Evolutionary conservation across 257 asterid species (phyloP), one percentile per base, ranked within the genome.

Genomic region (Solanum pimpinellifolium): DNA sequence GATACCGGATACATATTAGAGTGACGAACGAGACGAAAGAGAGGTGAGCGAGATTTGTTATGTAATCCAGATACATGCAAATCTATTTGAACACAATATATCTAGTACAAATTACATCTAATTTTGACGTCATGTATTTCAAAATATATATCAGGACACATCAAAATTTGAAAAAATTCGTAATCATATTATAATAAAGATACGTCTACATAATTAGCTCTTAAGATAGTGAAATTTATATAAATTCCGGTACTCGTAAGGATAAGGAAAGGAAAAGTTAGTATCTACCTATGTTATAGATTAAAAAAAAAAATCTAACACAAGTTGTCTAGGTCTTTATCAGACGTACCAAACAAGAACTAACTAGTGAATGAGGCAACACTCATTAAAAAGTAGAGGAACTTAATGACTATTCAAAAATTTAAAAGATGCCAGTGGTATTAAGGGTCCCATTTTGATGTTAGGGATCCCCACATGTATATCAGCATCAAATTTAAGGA

Each of bases 51-150:
- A 56, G 11, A 56, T 7, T 56, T 56, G 2, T 20, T 56, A 20
- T 1, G 11, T 7, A 20, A 20, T 1, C 0, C 1, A 56, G 5
- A 56, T 2, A 18, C 0, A 56, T 18, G 0, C 0, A 0, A 56
- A 56, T 56, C 10, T n/a, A 56, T 10, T 56, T 56, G n/a, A 56
- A 7, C 20, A 56, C 4, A 18, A 0, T 52, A 1, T 52, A 52
- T 18, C n/a, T 52, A 52, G 1, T 18, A 18, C 0, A 52, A 52
- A 52, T 52, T 52, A 2, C 5, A 18, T 11, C 25, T 56, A 56
- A 1, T 56, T 56, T 2, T 7, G 11, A 56, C 11, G 11, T 0
- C 10, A 52, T 16, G 2, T 52, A 52, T 56, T 18, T 0, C 11
- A 52, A 52, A 0, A 52, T 52, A 52, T 18, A 18, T 52, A 7